Percentiles rank a stretch among this genome's conserved stretches.
phyloP scores from a whole-genome alignment of 768 basidiomycete species.

The Cystobasidium ongulense region DNA sequence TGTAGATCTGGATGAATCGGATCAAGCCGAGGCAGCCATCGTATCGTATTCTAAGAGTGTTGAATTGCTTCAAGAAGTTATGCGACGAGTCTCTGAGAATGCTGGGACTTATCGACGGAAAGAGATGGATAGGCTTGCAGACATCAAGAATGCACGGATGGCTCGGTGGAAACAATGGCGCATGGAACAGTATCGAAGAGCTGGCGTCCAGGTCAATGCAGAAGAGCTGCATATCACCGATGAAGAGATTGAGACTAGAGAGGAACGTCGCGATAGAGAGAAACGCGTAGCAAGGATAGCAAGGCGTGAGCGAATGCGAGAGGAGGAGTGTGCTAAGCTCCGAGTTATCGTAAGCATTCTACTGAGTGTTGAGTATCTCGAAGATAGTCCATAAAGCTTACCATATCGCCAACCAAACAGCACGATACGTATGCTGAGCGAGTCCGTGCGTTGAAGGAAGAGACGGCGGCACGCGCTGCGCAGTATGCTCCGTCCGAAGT shows the following conservation, averaged over 20 bases:
- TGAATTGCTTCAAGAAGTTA: slow-evolving; percentile 76
- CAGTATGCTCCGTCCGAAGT: background rate
- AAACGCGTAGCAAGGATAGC: slow-evolving; percentile 49
- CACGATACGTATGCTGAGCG: slow-evolving; percentile 92
- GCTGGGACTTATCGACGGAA: slow-evolving; percentile 46
- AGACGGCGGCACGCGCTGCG: background rate
- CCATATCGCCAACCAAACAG: slow-evolving; percentile 47
- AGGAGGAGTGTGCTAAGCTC: slow-evolving; percentile 76
- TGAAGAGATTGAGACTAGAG: background rate
- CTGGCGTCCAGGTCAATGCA: slow-evolving; percentile 5
- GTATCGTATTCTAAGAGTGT: slow-evolving; percentile 79
- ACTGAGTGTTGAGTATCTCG: background rate
- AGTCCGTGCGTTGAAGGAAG: slow-evolving; percentile 66
- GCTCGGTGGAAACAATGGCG: background rate
- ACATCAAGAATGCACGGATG: background rate
- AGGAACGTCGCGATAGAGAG: slow-evolving; percentile 30
- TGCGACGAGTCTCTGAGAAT: slow-evolving; percentile 73
- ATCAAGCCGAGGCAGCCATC: slow-evolving; percentile 84
- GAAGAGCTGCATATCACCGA: background rate
- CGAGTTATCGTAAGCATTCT: slow-evolving; percentile 70
- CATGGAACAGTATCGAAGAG: background rate
- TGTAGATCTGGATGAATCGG: slow-evolving; percentile 75
- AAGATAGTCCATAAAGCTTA: background rate
- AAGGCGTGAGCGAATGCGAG: slow-evolving; percentile 72
- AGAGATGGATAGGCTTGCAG: background rate